Conservation (phyloP, 805 yeast genomes). For the Cyberlindnera petersonii region DNA sequence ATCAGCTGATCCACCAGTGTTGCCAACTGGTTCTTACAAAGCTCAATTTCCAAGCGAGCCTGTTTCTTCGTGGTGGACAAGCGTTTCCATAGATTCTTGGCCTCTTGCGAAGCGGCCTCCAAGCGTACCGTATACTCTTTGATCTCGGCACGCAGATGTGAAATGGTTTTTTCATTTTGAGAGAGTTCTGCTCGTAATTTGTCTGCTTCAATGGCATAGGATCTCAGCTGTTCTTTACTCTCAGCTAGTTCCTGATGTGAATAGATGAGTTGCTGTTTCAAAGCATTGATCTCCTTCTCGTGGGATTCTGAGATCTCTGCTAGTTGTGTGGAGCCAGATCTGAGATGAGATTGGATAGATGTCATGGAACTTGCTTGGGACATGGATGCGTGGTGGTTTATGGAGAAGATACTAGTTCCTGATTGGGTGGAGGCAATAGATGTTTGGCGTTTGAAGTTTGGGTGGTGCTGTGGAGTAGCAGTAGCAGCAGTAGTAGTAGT, state of each 20-base stretch:
- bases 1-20: slow-evolving; percentile 17
- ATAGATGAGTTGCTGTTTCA: slow-evolving; percentile 9
- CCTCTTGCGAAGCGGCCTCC: background rate
- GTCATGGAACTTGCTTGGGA: slow-evolving; percentile 22
- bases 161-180: slow-evolving; percentile 1
- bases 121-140: slow-evolving; percentile 2
- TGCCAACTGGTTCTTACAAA: slow-evolving; percentile 16
- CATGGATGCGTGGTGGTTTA: slow-evolving; percentile 4
- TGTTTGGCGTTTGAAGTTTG: slow-evolving; percentile 14
- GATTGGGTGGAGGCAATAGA: slow-evolving; percentile 13
- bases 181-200: background rate
- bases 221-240: slow-evolving; percentile 4
- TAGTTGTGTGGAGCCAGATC: slow-evolving; percentile 4
- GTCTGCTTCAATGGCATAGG: slow-evolving; percentile 1
- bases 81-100: slow-evolving; percentile 7
- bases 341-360: slow-evolving; percentile 13
- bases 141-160: slow-evolving; percentile 1
- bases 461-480: too few species aligned
- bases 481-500: too few species aligned
- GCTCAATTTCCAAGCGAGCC: slow-evolving; percentile 13
- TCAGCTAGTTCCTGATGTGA: slow-evolving; percentile 8
- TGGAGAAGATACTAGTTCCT: slow-evolving; percentile 8
- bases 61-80: slow-evolving; percentile 10
- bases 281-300: slow-evolving; percentile 14
- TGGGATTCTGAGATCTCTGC: slow-evolving; percentile 7